phyloP scores from a whole-genome alignment of 495 filamentous ascomycete genomes.

The Trichoderma orchidacearum region DNA sequence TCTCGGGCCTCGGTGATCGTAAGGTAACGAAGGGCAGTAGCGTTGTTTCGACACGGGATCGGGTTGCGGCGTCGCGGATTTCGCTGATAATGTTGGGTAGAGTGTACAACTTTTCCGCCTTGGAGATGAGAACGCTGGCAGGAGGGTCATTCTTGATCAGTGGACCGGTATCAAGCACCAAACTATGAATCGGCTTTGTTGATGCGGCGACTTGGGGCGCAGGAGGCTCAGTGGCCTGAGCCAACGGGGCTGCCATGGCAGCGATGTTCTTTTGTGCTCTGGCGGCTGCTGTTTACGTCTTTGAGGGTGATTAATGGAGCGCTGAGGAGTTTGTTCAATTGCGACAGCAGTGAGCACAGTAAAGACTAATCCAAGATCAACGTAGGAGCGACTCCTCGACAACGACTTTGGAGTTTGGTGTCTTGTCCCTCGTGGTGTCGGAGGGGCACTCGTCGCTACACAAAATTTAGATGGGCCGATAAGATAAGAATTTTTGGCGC shows the following conservation, averaged over 20 bases:
- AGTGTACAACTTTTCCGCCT: slow-evolving; percentile 68
- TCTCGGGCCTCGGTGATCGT: slow-evolving; percentile 56
- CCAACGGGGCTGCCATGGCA: neutral
- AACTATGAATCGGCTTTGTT: slow-evolving; percentile 59
- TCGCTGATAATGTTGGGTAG: slow-evolving; percentile 79
- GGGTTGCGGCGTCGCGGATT: slow-evolving; percentile 74
- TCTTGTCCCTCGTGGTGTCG: neutral
- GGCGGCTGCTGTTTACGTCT: too few species aligned
- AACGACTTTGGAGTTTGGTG: neutral
- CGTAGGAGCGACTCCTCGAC: neutral
- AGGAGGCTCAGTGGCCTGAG: neutral
- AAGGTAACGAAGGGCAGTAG: slow-evolving; percentile 74
- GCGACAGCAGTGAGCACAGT: neutral
- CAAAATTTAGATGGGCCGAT: neutral
- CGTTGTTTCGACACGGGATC: slow-evolving; percentile 65
- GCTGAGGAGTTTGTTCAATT: neutral
- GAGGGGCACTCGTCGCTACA: neutral
- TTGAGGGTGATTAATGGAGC: neutral
- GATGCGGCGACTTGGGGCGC: slow-evolving; percentile 2
- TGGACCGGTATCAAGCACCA: slow-evolving; percentile 83
- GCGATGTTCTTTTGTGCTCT: too few species aligned
- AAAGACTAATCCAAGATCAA: neutral
- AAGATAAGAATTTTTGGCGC: neutral
- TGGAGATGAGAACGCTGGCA: slow-evolving; percentile 60
- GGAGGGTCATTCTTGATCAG: slow-evolving; percentile 80